These are phyloP conservation scores for Fusarium equiseti DNA, from an alignment of 2,329 filamentous ascomycete species.

Conservation along the genomic window DNA sequence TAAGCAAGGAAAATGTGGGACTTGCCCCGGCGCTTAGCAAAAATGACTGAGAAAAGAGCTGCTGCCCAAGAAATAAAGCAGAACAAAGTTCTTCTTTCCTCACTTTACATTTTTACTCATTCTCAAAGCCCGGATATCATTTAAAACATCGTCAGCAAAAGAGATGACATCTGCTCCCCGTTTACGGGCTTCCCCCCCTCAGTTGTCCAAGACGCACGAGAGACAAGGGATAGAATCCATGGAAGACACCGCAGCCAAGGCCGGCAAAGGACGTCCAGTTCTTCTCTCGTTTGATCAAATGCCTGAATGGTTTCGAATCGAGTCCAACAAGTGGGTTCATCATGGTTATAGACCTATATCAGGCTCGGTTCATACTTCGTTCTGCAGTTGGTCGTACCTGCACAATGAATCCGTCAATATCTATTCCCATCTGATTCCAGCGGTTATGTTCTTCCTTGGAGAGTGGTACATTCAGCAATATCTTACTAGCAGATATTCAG, in stretches of 20 bases:
- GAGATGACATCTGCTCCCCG: neutral
- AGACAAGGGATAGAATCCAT: neutral
- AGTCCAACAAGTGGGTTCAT: neutral
- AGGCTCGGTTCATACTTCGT: neutral
- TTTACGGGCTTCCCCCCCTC: neutral
- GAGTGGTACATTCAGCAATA: neutral
- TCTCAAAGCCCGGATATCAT: neutral
- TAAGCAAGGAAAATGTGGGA: neutral
- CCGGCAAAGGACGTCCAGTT: neutral
- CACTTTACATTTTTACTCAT: neutral
- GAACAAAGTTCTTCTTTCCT: neutral
- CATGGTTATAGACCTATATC: neutral
- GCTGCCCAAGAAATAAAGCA: neutral
- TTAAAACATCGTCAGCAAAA: neutral
- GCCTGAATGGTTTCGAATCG: neutral
- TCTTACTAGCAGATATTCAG: neutral
- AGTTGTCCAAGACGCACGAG: neutral
- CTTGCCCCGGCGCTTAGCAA: neutral
- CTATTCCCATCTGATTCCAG: neutral
- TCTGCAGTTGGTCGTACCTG: neutral
- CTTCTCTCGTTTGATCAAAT: neutral
- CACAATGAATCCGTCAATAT: conserved; percentile 5
- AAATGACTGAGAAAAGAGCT: neutral
- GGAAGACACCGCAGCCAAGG: neutral
- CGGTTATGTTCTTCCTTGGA: neutral